phyloP scores from a whole-genome alignment of 208 protist genomes.

The Crithidia fasciculata region DNA sequence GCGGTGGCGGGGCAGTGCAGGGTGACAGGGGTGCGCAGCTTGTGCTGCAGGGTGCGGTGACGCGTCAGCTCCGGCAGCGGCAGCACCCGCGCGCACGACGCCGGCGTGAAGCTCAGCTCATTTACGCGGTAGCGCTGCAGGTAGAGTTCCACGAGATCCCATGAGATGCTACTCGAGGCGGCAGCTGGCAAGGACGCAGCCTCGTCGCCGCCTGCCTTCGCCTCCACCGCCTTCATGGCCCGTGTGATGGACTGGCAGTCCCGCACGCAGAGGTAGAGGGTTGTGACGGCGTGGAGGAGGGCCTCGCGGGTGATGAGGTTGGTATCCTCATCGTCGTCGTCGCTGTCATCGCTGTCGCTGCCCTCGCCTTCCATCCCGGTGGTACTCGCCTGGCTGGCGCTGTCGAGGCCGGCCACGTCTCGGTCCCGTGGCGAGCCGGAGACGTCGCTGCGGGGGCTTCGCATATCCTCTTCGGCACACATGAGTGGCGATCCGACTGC shows the following conservation, averaged over 20 bases:
- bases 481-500: neutral
- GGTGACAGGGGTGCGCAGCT: slow-evolving; percentile 43
- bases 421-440: neutral
- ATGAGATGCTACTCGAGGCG: slow-evolving; percentile 14
- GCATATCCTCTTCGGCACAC: slow-evolving; percentile 7
- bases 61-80: slow-evolving; percentile 43
- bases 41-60: slow-evolving; percentile 44
- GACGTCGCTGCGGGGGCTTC: neutral
- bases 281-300: slow-evolving; percentile 67
- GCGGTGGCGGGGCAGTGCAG: slow-evolving; percentile 1
- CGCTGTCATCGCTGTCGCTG: slow-evolving; percentile 8
- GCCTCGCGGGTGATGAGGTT: slow-evolving; percentile 30
- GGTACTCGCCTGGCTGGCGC: neutral
- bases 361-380: neutral
- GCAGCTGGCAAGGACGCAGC: neutral
- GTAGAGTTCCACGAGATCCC: slow-evolving; percentile 50
- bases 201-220: neutral
- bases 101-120: slow-evolving; percentile 33
- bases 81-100: slow-evolving; percentile 38
- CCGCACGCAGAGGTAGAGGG: slow-evolving; percentile 63
- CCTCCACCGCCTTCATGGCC: slow-evolving; percentile 24
- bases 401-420: neutral
- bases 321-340: slow-evolving; percentile 25
- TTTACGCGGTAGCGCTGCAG: slow-evolving; percentile 29
- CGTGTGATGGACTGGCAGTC: slow-evolving; percentile 50